Percentiles rank a stretch among this genome's conserved stretches.
Conservation (phyloP, 306 rosid genomes). For the Malus domestica region ASM211411v1 NC_041794.1:23930001-23930500, state of each 20-base stretch:
- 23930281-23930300: neutral
- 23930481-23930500: too few species aligned
- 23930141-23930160: neutral
- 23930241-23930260: neutral
- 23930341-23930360: neutral
- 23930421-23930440: neutral
- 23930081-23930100: neutral
- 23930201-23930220: neutral
- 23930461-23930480: neutral
- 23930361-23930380: neutral
- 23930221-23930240: neutral
- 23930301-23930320: neutral
- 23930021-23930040: neutral
- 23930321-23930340: neutral
- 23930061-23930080: neutral
- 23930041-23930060: neutral
- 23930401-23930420: neutral
- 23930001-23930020: neutral
- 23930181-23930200: neutral
- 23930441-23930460: neutral
- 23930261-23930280: constrained; percentile 1
- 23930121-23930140: neutral
- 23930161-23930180: neutral
- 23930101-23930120: neutral
- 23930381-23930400: neutral